phyloP scores from a whole-genome alignment of 805 yeast genomes.

The Yamadazyma insecticola region DNA sequence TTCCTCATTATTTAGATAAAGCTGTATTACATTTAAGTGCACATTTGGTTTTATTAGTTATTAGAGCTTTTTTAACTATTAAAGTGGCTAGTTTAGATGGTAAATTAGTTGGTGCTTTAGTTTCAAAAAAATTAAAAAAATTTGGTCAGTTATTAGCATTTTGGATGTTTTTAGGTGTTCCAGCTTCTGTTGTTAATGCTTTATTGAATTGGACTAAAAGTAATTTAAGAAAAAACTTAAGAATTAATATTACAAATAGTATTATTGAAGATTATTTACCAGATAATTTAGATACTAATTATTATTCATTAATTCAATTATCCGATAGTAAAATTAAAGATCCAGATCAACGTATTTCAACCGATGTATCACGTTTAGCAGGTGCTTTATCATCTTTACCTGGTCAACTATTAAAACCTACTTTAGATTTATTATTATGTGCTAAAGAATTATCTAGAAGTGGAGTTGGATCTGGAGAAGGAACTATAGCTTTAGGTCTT shows the following conservation, averaged over 20 bases:
- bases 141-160: slow-evolving; percentile 59
- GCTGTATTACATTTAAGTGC: slow-evolving; percentile 35
- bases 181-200: slow-evolving; percentile 78
- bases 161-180: slow-evolving; percentile 85
- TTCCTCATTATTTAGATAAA: slow-evolving; percentile 25
- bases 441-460: slow-evolving; percentile 67
- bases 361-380: slow-evolving; percentile 73
- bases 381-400: slow-evolving; percentile 69
- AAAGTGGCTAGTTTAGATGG: slow-evolving; percentile 88
- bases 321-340: slow-evolving; percentile 51
- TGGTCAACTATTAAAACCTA: slow-evolving; percentile 79
- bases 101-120: slow-evolving; percentile 72
- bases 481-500: slow-evolving; percentile 71
- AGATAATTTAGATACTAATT: slow-evolving; percentile 60
- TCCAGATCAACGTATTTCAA: slow-evolving; percentile 80
- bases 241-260: slow-evolving; percentile 59
- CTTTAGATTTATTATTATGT: slow-evolving; percentile 72
- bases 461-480: slow-evolving; percentile 72
- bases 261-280: slow-evolving; percentile 72
- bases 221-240: slow-evolving; percentile 52
- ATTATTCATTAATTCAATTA: slow-evolving; percentile 66
- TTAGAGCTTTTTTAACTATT: slow-evolving; percentile 70
- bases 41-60: slow-evolving; percentile 57
- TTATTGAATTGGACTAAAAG: slow-evolving; percentile 58
- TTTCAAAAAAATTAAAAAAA: slow-evolving; percentile 59